Conservation (phyloP, 1,139 yeast genomes). For the Magnusiomyces magnusii region DNA sequence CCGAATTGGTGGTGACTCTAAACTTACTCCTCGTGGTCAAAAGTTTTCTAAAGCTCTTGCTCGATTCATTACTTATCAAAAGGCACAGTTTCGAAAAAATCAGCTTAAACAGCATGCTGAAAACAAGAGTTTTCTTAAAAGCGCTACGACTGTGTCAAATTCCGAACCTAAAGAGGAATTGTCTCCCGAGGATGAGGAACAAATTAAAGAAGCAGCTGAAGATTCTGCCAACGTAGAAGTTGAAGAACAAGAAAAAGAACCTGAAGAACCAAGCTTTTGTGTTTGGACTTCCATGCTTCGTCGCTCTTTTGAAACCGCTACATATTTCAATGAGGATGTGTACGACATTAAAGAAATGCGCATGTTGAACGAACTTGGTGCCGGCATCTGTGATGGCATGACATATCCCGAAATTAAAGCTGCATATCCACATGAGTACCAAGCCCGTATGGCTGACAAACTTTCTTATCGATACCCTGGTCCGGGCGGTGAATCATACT, state of each 20-base stretch:
- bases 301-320: slow-evolving; percentile 73
- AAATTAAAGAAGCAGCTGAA: neutral
- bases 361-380: slow-evolving; percentile 88
- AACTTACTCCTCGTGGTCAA: slow-evolving; percentile 68
- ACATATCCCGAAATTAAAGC: slow-evolving; percentile 75
- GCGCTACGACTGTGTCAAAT: too few relatives aligned
- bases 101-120: slow-evolving; percentile 50
- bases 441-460: slow-evolving; percentile 65
- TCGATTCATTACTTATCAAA: slow-evolving; percentile 65
- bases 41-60: slow-evolving; percentile 67
- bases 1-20: slow-evolving; percentile 84
- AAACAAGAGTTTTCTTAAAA: slow-evolving; percentile 29
- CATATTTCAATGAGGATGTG: slow-evolving; percentile 54
- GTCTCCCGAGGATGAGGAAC: too few relatives aligned
- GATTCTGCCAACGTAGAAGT: neutral
- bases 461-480: slow-evolving; percentile 88
- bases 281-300: slow-evolving; percentile 90
- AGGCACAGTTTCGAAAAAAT: slow-evolving; percentile 57
- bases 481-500: slow-evolving; percentile 89
- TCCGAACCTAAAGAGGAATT: too few relatives aligned
- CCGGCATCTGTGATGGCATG: slow-evolving; percentile 89
- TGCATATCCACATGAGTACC: slow-evolving; percentile 69
- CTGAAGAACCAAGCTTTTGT: slow-evolving; percentile 62
- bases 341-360: slow-evolving; percentile 84
- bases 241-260: slow-evolving; percentile 28